Base-by-base conservation (phyloP, 768 basidiomycete species). In the Leccinum arenicola region DNA sequence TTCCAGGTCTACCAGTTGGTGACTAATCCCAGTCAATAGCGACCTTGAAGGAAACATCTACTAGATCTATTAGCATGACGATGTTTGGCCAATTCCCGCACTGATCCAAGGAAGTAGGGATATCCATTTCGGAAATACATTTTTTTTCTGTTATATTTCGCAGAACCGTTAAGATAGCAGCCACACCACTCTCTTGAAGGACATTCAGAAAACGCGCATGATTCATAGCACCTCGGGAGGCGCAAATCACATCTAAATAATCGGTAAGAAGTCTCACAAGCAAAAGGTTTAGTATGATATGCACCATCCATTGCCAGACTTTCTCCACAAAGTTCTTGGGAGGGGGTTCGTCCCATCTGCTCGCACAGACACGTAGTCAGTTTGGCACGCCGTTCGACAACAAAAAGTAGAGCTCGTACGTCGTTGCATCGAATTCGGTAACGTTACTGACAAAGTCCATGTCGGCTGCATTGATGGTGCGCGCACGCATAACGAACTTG, bases 91-190 rank as follows among this genome's bases (percentile, higher is more conserved):
- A 21, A 45, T 11, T 3, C 43, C 10, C 19, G 19, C 19, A 21
- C 43, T 45, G 43, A 47, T 21, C 3, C 45, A n/a, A 81, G 89
- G 31, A 91, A 93, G 72, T 70, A 87, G 40, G 91, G 91, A 60
- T 89, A 92, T 70, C 91, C 88, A 17, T 63, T 82, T 58, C 71
- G 75, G 35, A 80, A 79, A 82, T 83, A 58, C 17, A 81, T 78
- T 40, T 55, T 55, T 50, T 56, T 25, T 6, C 14, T 45, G n/a
- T 29, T 14, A 27, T 5, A 4, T 29, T 27, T n/a, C 12, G 14
- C 19, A 48, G n/a, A 54, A 0, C 9, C 1, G 11, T 38, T 4
- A 7, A 9, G 10, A 10, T 33, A 27, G 23, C 23, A 23, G 64
- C 53, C 64, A 69, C 52, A 64, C 66, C 1, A 47, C 49, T 7